These are phyloP conservation scores for Pterulicium gracile DNA, from an alignment of 1,284 basidiomycete species.

Conservation along the genomic window DNA sequence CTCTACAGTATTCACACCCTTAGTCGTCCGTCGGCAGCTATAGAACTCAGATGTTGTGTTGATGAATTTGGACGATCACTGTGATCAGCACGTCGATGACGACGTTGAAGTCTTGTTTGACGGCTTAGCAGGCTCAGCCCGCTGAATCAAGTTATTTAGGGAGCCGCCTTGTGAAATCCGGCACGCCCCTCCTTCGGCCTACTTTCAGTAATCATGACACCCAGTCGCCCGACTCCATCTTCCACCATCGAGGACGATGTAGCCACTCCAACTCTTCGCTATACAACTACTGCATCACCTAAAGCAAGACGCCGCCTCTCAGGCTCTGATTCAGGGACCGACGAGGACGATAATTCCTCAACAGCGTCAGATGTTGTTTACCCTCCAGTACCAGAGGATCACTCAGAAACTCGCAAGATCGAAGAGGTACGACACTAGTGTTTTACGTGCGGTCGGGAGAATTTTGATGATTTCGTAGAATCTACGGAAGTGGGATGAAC, in stretches of 20 bases:
- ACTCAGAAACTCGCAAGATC: slow-evolving; percentile 52
- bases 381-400: slow-evolving; percentile 55
- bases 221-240: neutral
- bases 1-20: too few species aligned
- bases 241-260: neutral
- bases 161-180: too few species aligned
- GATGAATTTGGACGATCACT: too few species aligned
- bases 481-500: slow-evolving; percentile 60
- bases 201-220: neutral
- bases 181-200: neutral
- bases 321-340: slow-evolving; percentile 15
- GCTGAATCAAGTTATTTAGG: too few species aligned
- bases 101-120: too few species aligned
- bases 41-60: too few species aligned
- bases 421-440: slow-evolving; percentile 54
- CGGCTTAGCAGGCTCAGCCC: too few species aligned
- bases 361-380: slow-evolving; percentile 29
- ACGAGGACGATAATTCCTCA: slow-evolving; percentile 16
- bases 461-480: slow-evolving; percentile 34
- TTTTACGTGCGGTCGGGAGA: neutral
- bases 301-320: slow-evolving; percentile 16
- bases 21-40: too few species aligned
- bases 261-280: slow-evolving; percentile 4
- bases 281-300: slow-evolving; percentile 11
- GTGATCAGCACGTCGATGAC: too few species aligned